Evolutionary conservation across 1,284 basidiomycete genomes (phyloP).

Genomic region (Apiotrichum porosum): DNA sequence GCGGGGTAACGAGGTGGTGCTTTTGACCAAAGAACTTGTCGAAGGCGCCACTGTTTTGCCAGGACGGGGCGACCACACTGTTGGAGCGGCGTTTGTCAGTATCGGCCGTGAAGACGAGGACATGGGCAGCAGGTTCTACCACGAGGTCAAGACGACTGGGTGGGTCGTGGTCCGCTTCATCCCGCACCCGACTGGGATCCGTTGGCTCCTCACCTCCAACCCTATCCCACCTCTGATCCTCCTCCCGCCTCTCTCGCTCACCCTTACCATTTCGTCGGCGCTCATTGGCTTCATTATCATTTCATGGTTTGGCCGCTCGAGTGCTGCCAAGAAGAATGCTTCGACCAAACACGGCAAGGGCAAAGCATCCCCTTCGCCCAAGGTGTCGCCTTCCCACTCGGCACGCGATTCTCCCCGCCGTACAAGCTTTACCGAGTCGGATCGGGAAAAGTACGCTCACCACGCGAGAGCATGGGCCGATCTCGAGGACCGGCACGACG

Average conservation of each 20-base stretch:
- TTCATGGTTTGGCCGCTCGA: slow-evolving; percentile 14
- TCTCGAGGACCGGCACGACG: too few species aligned
- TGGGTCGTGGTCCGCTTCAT: slow-evolving; percentile 47
- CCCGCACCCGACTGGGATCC: slow-evolving; percentile 43
- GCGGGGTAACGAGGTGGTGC: slow-evolving; percentile 35
- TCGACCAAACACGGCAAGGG: neutral
- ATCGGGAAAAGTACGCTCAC: too few species aligned
- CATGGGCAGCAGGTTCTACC: slow-evolving; percentile 9
- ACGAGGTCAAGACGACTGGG: slow-evolving; percentile 46
- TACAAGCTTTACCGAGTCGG: too few species aligned
- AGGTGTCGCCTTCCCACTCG: too few species aligned
- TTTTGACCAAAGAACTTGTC: slow-evolving; percentile 40
- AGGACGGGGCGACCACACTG: slow-evolving; percentile 20
- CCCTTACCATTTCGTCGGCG: slow-evolving; percentile 39
- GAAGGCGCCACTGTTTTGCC: slow-evolving; percentile 40
- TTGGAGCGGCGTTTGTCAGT: slow-evolving; percentile 40
- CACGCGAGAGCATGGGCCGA: too few species aligned
- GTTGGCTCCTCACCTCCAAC: slow-evolving; percentile 42
- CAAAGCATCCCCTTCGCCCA: too few species aligned
- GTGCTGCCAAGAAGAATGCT: too few species aligned
- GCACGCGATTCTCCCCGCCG: too few species aligned
- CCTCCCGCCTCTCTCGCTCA: slow-evolving; percentile 40
- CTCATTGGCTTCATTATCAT: slow-evolving; percentile 40
- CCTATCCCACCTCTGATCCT: slow-evolving; percentile 42
- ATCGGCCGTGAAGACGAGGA: slow-evolving; percentile 41